A percentile compares a stretch with the other conserved stretches of the same genome.
Conservation (phyloP, 306 rosid genomes). For the Inga oerstediana region DNA sequence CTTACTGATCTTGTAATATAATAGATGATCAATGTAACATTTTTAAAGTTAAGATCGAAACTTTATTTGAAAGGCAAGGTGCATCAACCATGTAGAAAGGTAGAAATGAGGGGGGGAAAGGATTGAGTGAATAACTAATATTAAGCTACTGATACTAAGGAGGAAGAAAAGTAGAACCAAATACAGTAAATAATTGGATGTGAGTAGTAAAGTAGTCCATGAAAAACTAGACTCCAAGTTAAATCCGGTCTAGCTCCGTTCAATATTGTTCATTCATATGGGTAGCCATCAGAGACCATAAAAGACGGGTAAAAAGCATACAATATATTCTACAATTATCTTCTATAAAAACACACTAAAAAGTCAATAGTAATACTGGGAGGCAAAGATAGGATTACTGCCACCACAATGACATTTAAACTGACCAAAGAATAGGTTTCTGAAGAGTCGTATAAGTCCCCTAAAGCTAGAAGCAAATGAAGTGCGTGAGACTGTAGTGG, state of each 20-base stretch:
- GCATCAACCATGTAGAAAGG: not conserved
- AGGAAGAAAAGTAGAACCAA: constrained; percentile 2
- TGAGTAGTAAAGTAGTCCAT: not conserved
- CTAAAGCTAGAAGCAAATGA: not conserved
- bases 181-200: not conserved
- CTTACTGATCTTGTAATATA: not conserved
- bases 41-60: not conserved
- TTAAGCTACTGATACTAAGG: not conserved
- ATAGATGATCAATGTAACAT: not conserved
- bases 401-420: not conserved
- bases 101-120: not conserved
- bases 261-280: not conserved
- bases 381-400: not conserved
- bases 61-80: not conserved
- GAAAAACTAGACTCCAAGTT: not conserved
- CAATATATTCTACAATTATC: not conserved
- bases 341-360: no score
- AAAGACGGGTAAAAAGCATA: constrained; percentile 2
- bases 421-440: not conserved
- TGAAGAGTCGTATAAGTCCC: not conserved
- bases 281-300: constrained; percentile 17
- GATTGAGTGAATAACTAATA: not conserved
- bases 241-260: not conserved
- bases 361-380: not conserved
- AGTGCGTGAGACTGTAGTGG: not conserved